These are phyloP conservation scores for Nematocida sp. DNA, from an alignment of 371 early-diverging fungal genomes.

Conservation along the genomic window DNA sequence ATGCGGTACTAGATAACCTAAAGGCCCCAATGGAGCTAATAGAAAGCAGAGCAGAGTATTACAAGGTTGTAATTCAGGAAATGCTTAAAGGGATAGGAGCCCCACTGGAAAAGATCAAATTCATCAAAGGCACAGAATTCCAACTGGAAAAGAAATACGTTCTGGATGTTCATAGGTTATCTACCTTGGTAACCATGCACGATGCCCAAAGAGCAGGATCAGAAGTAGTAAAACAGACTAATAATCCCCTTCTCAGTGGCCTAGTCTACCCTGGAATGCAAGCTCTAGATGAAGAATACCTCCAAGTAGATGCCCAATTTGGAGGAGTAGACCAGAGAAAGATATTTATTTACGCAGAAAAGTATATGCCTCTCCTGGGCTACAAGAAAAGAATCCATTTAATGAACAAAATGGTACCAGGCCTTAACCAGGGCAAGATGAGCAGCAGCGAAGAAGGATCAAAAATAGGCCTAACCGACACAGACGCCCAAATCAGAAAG, in stretches of 20 bases:
- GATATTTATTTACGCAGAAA: constrained; percentile 94
- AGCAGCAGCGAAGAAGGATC: constrained; percentile 87
- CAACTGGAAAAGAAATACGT: constrained; percentile 78
- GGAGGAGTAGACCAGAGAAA: constrained; percentile 99
- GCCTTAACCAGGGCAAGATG: constrained; percentile 92
- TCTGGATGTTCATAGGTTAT: constrained; percentile 83
- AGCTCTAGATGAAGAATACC: constrained; percentile 95
- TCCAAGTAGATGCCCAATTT: constrained; percentile 92
- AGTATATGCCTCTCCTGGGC: constrained; percentile 84
- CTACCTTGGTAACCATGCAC: constrained; percentile 78
- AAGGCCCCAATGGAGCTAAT: constrained; percentile 91
- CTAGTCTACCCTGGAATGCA: constrained; percentile 96
- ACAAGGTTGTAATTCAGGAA: constrained; percentile 81
- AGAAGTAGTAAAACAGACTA: constrained; percentile 97
- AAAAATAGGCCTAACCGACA: constrained; percentile 92
- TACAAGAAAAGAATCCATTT: constrained; percentile 93
- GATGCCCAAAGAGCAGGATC: constrained; percentile 98
- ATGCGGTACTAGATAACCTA: constrained; percentile 96
- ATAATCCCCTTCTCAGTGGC: constrained; percentile 79
- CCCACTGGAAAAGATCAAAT: constrained; percentile 69
- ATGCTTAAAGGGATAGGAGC: constrained; percentile 78
- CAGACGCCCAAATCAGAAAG: constrained; percentile 72
- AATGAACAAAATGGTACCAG: constrained; percentile 99
- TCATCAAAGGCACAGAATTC: constrained; percentile 82
- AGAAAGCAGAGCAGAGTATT: constrained; percentile 79